Conservation (phyloP, 495 filamentous ascomycete genomes). For the Aspergillus nidulans region DNA sequence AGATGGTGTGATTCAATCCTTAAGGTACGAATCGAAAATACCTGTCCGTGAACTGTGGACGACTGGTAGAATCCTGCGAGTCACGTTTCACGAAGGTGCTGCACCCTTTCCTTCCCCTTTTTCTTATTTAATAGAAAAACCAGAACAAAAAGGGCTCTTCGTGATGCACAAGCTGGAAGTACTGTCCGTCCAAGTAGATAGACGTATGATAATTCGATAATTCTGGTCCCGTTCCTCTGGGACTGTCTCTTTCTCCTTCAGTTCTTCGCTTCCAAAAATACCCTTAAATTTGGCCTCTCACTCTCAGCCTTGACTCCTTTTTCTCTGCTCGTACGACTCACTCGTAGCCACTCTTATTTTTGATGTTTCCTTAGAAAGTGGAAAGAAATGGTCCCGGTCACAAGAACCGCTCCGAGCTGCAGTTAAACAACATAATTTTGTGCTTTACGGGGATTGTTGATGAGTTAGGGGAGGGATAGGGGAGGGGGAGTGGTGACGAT, state of each 20-base stretch:
- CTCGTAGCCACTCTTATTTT: slow-evolving; percentile 17
- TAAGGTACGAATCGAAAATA: background rate
- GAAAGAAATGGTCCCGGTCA: slow-evolving; percentile 34
- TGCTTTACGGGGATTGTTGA: slow-evolving; percentile 40
- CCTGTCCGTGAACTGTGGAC: background rate
- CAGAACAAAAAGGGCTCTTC: slow-evolving; percentile 14
- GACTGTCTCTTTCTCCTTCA: slow-evolving; percentile 4
- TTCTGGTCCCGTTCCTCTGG: background rate
- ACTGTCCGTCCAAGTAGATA: slow-evolving; percentile 25
- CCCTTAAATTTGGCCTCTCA: slow-evolving; percentile 15
- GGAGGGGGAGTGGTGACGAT: slow-evolving; percentile 20
- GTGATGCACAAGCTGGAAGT: slow-evolving; percentile 18
- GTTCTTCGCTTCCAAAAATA: slow-evolving; percentile 4
- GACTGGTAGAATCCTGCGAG: slow-evolving; percentile 2
- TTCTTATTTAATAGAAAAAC: slow-evolving; percentile 3
- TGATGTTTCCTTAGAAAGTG: slow-evolving; percentile 30
- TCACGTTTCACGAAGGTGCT: slow-evolving; percentile 17
- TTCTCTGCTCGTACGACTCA: slow-evolving; percentile 14
- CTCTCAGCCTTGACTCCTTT: slow-evolving; percentile 17
- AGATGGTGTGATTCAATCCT: background rate
- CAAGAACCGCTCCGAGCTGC: slow-evolving; percentile 34
- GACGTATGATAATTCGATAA: slow-evolving; percentile 21
- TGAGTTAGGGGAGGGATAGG: slow-evolving; percentile 19
- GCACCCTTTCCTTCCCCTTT: slow-evolving; percentile 16
- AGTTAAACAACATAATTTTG: slow-evolving; percentile 38